Evolutionary conservation across 106 monocot genomes (phyloP).

Genomic region (Platanthera zijinensis): DNA sequence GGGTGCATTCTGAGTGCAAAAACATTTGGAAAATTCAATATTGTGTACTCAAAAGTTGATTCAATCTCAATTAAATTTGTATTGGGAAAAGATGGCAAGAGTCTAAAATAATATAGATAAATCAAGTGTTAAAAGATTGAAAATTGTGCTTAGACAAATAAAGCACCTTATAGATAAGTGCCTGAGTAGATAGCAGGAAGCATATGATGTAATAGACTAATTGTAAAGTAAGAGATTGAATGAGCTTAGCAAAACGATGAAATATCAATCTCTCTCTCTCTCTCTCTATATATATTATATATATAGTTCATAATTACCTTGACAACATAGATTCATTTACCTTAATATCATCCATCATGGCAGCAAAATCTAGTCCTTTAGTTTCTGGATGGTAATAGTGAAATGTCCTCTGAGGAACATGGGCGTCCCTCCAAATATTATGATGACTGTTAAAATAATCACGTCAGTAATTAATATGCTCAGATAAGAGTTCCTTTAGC

Average conservation of each 20-base stretch:
- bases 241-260: no score
- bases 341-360: slow-evolving; percentile 88
- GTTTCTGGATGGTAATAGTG: slow-evolving; percentile 91
- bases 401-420: slow-evolving; percentile 81
- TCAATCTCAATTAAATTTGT: background rate
- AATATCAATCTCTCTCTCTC: no score
- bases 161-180: background rate
- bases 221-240: no score
- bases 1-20: slow-evolving; percentile 72
- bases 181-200: no score
- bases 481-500: background rate
- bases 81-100: background rate
- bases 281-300: no score
- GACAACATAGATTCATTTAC: slow-evolving; percentile 19
- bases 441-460: slow-evolving; percentile 60
- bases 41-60: background rate
- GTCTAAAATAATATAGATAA: background rate
- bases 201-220: no score
- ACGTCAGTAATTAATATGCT: background rate
- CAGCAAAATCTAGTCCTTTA: slow-evolving; percentile 78
- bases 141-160: background rate
- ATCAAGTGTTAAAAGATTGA: background rate
- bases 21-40: background rate
- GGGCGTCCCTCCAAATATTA: slow-evolving; percentile 99
- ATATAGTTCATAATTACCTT: no score